A percentile compares a stretch with the other conserved stretches of the same genome.
Conservation (phyloP, 345 rosid species). For the Populus euphratica region DNA sequence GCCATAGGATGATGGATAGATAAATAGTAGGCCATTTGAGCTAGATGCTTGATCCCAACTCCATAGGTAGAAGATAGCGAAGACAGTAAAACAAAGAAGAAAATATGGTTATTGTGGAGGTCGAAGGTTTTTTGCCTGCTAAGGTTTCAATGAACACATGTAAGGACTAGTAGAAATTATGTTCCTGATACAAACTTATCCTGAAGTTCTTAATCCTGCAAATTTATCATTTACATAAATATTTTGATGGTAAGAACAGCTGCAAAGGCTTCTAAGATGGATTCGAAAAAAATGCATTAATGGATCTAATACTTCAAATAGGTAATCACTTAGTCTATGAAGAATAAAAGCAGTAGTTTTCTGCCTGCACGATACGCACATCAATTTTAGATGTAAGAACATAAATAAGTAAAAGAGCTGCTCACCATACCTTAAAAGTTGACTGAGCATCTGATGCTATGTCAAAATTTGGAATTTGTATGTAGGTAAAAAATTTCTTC, state of each 20-base stretch:
- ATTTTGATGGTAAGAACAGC: background rate
- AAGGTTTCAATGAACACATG: background rate
- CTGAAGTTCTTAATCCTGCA: background rate
- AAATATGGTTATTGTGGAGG: background rate
- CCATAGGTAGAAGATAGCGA: background rate
- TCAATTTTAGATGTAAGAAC: background rate
- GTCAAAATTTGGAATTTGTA: conserved; percentile 49
- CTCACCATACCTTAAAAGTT: conserved; percentile 35
- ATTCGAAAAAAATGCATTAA: background rate
- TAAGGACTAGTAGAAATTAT: background rate
- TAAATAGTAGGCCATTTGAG: background rate
- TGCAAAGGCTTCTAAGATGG: background rate
- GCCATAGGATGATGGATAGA: background rate
- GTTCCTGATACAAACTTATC: background rate
- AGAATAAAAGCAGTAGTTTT: background rate
- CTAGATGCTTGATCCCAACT: background rate
- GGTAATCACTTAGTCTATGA: background rate
- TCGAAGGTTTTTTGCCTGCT: background rate
- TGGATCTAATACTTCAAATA: background rate
- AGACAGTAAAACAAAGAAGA: background rate
- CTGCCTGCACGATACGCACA: background rate
- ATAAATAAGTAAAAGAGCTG: background rate
- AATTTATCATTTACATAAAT: background rate
- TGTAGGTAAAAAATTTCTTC: conserved; percentile 40
- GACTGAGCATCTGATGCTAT: conserved; percentile 46